A percentile compares a stretch with the other conserved stretches of the same genome.
Conservation (phyloP, 306 rosid species). For the Betula pendula region DNA sequence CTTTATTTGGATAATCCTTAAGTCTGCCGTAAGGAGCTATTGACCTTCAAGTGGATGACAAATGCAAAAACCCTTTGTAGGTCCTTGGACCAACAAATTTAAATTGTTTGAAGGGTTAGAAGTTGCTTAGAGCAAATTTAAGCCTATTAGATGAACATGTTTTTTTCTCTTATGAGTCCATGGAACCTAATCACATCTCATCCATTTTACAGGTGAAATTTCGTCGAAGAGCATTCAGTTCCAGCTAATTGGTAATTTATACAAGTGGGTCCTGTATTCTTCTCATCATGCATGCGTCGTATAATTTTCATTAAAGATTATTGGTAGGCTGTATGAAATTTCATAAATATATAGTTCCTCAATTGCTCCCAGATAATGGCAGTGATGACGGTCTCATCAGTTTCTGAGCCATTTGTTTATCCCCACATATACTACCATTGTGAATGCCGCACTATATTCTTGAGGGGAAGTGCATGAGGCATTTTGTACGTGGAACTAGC, state of each 20-base stretch:
- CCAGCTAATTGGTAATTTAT: slow-evolving; percentile 14
- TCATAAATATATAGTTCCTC: background rate
- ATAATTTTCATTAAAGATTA: background rate
- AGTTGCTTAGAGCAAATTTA: background rate
- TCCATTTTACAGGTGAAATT: slow-evolving; percentile 40
- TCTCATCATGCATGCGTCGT: background rate
- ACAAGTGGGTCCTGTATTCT: slow-evolving; percentile 18
- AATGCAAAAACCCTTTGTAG: no score
- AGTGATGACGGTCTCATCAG: background rate
- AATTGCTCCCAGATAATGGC: background rate
- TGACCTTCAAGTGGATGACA: background rate
- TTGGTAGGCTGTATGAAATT: background rate
- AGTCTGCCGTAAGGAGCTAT: slow-evolving; percentile 12
- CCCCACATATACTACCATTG: background rate
- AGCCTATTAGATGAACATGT: background rate
- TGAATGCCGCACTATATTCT: background rate
- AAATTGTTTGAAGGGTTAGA: slow-evolving; percentile 13
- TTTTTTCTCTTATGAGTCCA: background rate
- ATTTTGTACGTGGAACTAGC: background rate
- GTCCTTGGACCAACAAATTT: no score
- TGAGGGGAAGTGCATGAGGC: background rate
- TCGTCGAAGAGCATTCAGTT: slow-evolving; percentile 13
- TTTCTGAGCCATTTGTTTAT: background rate
- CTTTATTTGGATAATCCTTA: background rate
- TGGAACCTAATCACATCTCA: slow-evolving; percentile 22